phyloP scores from a whole-genome alignment of 371 early-diverging fungal genomes.

The Encephalitozoon hellem region DNA sequence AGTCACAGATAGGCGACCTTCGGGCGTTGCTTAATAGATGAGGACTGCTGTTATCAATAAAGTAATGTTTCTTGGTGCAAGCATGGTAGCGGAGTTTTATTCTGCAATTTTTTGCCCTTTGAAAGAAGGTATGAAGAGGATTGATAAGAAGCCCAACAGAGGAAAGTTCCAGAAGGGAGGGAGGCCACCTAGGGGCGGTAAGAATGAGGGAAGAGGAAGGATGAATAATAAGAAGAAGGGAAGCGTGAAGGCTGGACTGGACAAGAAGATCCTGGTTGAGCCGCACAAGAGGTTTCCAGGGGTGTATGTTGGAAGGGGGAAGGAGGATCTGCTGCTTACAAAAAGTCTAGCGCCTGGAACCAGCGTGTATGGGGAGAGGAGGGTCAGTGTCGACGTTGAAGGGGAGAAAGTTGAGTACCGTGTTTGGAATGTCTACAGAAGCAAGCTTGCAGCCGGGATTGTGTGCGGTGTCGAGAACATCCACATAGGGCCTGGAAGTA shows the following conservation, averaged over 20 bases:
- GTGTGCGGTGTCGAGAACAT: slow-evolving; percentile 95
- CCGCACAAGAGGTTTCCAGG: slow-evolving; percentile 92
- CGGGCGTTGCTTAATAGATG: not conserved
- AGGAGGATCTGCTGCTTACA: slow-evolving; percentile 95
- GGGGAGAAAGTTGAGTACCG: slow-evolving; percentile 90
- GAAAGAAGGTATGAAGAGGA: not conserved
- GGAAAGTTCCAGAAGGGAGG: not conserved
- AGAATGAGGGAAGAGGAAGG: slow-evolving; percentile 14
- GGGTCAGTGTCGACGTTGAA: slow-evolving; percentile 79
- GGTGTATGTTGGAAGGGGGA: slow-evolving; percentile 90
- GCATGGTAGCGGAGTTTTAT: not conserved
- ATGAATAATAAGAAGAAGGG: slow-evolving; percentile 49
- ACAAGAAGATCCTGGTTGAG: slow-evolving; percentile 67
- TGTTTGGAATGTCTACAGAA: slow-evolving; percentile 99
- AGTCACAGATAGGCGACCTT: not conserved
- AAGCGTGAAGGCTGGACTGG: slow-evolving; percentile 1
- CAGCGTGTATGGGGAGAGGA: slow-evolving; percentile 95
- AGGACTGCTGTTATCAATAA: not conserved
- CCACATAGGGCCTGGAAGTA: slow-evolving; percentile 86
- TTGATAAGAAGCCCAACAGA: not conserved
- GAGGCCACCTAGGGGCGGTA: not conserved
- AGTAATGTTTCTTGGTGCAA: not conserved
- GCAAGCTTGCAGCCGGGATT: slow-evolving; percentile 96
- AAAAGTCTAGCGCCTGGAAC: slow-evolving; percentile 95
- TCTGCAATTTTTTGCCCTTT: slow-evolving; percentile 6